phyloP scores from a whole-genome alignment of 139 green algal species.

The Chlorella ohadii region DNA sequence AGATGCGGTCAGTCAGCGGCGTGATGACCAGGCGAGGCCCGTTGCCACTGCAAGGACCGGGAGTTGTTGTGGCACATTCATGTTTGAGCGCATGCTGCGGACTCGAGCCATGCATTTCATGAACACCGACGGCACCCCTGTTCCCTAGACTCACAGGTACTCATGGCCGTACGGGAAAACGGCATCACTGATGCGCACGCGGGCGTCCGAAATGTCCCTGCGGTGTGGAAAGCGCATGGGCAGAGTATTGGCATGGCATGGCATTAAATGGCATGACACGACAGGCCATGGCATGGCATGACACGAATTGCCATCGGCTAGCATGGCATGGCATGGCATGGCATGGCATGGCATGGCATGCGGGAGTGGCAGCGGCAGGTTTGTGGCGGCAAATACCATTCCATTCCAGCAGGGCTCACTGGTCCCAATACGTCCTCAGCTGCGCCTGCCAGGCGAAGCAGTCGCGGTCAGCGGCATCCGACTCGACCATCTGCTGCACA shows the following conservation, averaged over 20 bases:
- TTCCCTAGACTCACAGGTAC: slow-evolving; percentile 18
- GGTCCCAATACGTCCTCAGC: slow-evolving; percentile 83
- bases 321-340: not conserved
- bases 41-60: slow-evolving; percentile 91
- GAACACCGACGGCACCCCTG: too few relatives aligned
- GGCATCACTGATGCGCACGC: slow-evolving; percentile 90
- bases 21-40: slow-evolving; percentile 92
- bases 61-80: too few relatives aligned
- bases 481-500: slow-evolving; percentile 80
- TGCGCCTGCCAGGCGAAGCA: slow-evolving; percentile 92
- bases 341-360: not conserved
- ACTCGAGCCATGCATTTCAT: too few relatives aligned
- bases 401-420: slow-evolving; percentile 53
- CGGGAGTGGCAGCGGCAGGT: too few relatives aligned
- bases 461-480: slow-evolving; percentile 73
- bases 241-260: not conserved
- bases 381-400: not conserved
- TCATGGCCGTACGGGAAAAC: slow-evolving; percentile 90
- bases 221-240: not conserved
- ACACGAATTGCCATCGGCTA: not conserved
- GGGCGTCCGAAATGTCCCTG: slow-evolving; percentile 57
- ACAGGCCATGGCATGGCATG: not conserved
- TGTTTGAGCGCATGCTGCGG: too few relatives aligned
- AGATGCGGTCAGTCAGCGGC: slow-evolving; percentile 91
- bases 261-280: not conserved